phyloP scores from a whole-genome alignment of 805 yeast genomes.

The Kluyveromyces nonfermentans region DNA sequence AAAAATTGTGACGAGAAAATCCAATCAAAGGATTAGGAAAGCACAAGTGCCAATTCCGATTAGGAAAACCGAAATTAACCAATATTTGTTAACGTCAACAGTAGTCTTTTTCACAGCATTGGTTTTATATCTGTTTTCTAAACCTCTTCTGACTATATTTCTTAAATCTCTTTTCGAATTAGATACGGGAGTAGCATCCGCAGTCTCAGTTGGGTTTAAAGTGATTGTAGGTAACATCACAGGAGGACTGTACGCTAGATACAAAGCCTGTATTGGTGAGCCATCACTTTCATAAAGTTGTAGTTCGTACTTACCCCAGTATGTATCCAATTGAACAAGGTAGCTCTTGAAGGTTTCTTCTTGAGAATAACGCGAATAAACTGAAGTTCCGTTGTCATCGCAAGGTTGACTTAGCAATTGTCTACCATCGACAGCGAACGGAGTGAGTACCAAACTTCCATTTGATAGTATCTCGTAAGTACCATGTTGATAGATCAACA shows the following conservation, averaged over 20 bases:
- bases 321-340: slow-evolving; percentile 56
- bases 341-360: slow-evolving; percentile 49
- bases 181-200: slow-evolving; percentile 29
- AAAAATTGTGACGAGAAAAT: neutral
- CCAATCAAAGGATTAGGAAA: slow-evolving; percentile 12
- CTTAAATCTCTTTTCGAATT: slow-evolving; percentile 31
- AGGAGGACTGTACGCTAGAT: slow-evolving; percentile 88
- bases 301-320: slow-evolving; percentile 75
- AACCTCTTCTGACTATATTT: slow-evolving; percentile 52
- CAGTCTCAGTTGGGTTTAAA: slow-evolving; percentile 65
- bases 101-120: slow-evolving; percentile 42
- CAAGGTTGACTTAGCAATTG: slow-evolving; percentile 88
- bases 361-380: slow-evolving; percentile 67
- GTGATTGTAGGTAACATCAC: slow-evolving; percentile 92
- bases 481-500: slow-evolving; percentile 84
- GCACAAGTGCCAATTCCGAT: slow-evolving; percentile 23
- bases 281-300: slow-evolving; percentile 75
- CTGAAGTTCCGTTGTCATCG: slow-evolving; percentile 45
- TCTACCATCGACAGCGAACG: slow-evolving; percentile 84
- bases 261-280: slow-evolving; percentile 72
- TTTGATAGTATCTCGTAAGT: slow-evolving; percentile 51
- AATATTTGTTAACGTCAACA: slow-evolving; percentile 13
- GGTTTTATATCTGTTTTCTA: slow-evolving; percentile 74
- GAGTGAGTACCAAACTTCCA: slow-evolving; percentile 61
- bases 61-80: slow-evolving; percentile 21